A percentile compares a stretch with the other conserved stretches of the same genome.
phyloP scores from a whole-genome alignment of 805 yeast species.

The Yarrowia sp. region DNA sequence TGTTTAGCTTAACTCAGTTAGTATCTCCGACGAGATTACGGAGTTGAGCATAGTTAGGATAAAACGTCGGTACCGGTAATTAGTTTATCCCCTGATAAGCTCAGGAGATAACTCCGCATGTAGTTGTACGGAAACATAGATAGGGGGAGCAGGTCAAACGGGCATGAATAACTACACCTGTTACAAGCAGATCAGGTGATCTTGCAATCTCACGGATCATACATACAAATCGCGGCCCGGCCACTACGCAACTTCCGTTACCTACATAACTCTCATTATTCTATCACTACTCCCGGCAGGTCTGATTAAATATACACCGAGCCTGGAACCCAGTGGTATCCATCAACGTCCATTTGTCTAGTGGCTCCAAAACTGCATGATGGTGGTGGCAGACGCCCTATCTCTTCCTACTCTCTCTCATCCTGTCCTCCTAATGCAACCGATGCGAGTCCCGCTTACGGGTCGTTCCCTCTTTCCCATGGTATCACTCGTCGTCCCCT shows the following conservation, averaged over 20 bases:
- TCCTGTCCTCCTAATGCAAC: conserved; percentile 11
- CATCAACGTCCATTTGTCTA: conserved; percentile 11
- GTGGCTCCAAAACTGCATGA: conserved; percentile 12
- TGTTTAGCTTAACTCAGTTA: not conserved
- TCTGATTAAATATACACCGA: not conserved
- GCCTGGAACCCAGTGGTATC: not conserved
- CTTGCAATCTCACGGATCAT: too few relatives aligned
- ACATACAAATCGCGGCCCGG: too few relatives aligned
- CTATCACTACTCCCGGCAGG: not conserved
- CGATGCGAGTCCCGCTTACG: conserved; percentile 21
- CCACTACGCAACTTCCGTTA: too few relatives aligned
- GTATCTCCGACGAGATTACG: not conserved
- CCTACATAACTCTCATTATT: too few relatives aligned
- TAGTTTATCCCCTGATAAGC: not conserved
- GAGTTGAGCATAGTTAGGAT: not conserved
- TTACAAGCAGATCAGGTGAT: too few relatives aligned
- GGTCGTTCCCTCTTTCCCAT: conserved; percentile 16
- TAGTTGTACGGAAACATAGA: not conserved
- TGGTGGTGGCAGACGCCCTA: conserved; percentile 4
- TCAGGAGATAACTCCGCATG: not conserved
- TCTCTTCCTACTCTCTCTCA: not conserved
- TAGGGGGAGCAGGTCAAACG: not conserved
- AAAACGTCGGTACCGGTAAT: too few relatives aligned
- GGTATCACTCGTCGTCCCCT: not conserved
- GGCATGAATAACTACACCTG: too few relatives aligned